Base-by-base conservation (phyloP, 768 basidiomycete species). In the Udeniomyces megalosporus region DNA sequence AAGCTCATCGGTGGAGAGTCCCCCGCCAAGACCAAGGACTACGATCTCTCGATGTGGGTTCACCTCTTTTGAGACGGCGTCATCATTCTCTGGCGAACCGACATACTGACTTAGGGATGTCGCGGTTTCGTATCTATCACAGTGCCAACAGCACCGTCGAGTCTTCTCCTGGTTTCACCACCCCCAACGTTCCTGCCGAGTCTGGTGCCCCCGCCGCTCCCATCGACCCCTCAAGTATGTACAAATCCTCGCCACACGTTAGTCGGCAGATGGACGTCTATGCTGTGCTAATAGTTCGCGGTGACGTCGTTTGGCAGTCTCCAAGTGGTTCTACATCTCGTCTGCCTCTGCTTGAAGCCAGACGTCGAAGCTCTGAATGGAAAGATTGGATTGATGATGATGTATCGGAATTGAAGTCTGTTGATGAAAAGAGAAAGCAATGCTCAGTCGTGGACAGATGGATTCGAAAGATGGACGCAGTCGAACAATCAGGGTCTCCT, bases 31-130 rank as follows among this genome's bases (percentile, higher is more conserved):
- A 85, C 84, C 20, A 66, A 81, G 50, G 72, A 76, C 49, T 84
- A 85, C 74, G 85, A 90, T 61, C 71, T 96, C 62, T 83, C 86
- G 66, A 90, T 91, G 93, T 95, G 69, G 60, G 88, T 77, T n/a
- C n/a, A n/a, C n/a, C n/a, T n/a, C n/a, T n/a, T n/a, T n/a, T n/a
- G n/a, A n/a, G n/a, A n/a, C n/a, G n/a, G n/a, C n/a, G n/a, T n/a
- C n/a, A n/a, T n/a, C n/a, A n/a, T n/a, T n/a, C n/a, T n/a, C n/a
- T n/a, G n/a, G n/a, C n/a, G n/a, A n/a, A n/a, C n/a, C n/a, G n/a
- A n/a, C n/a, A n/a, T n/a, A n/a, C n/a, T n/a, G n/a, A n/a, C n/a
- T n/a, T n/a, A n/a, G n/a, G n/a, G n/a, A n/a, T n/a, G n/a, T n/a
- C n/a, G n/a, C n/a, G n/a, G n/a, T n/a, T 20, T 52, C 10, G 20